Percentiles rank a stretch among this genome's conserved stretches.
Conservation (phyloP, 1,284 basidiomycete genomes). For the Melampsora abietis-canadensis region DNA sequence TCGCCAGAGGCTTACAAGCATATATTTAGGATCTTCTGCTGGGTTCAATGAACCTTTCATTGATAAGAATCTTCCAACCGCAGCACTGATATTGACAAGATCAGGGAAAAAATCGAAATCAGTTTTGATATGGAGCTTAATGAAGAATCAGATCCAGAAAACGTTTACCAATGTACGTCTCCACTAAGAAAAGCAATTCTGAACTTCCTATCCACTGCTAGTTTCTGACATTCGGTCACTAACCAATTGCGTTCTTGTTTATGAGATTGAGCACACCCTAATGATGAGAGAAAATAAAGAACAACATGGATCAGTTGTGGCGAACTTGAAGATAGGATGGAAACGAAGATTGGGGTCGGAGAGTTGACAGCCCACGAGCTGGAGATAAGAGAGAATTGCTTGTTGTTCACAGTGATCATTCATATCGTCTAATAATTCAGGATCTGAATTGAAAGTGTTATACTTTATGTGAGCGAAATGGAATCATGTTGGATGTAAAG, state of each 20-base stretch:
- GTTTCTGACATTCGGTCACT: conserved; percentile 26
- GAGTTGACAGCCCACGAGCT: neutral
- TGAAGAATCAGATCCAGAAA: neutral
- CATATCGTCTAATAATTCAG: conserved; percentile 43
- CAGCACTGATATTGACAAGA: conserved; percentile 34
- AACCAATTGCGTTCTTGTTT: conserved; percentile 53
- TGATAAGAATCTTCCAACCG: conserved; percentile 28
- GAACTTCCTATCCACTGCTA: conserved; percentile 4
- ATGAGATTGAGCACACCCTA: conserved; percentile 62
- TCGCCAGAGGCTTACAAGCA: conserved; percentile 27
- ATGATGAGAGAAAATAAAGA: neutral
- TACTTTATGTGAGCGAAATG: neutral
- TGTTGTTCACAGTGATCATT: conserved; percentile 39
- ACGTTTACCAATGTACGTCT: conserved; percentile 40
- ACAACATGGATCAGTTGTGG: neutral
- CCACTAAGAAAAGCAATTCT: conserved; percentile 39
- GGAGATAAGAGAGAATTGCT: neutral
- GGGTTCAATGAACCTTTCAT: conserved; percentile 13
- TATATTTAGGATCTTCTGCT: conserved; percentile 36
- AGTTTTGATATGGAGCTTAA: neutral
- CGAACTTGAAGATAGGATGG: neutral
- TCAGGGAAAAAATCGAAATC: neutral
- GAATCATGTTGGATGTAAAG: neutral
- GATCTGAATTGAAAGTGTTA: conserved; percentile 42
- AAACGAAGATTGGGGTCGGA: neutral